A percentile compares a stretch with the other conserved stretches of the same genome.
phyloP scores from a whole-genome alignment of 2,329 filamentous ascomycete species.

The Botrytis squamosa region DNA sequence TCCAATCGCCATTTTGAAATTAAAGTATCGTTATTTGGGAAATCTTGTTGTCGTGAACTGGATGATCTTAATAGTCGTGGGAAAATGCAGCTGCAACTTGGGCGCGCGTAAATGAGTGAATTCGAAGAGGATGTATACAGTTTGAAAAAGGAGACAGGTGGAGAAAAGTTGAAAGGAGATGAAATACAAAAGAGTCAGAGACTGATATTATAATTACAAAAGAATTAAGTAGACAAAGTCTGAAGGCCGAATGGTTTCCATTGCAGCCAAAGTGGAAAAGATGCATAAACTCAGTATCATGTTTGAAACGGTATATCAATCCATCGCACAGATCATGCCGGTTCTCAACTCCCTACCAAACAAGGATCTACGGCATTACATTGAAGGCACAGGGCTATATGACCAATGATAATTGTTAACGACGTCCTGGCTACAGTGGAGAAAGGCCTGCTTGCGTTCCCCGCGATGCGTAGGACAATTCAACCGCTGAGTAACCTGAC shows the following conservation, averaged over 20 bases:
- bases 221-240: conserved; percentile 19
- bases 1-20: conserved; percentile 42
- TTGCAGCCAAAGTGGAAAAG: conserved; percentile 13
- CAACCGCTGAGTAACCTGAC: background rate
- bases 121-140: conserved; percentile 18
- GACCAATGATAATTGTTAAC: conserved; percentile 4
- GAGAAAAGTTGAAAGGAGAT: conserved; percentile 12
- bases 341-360: background rate
- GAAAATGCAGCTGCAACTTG: conserved; percentile 28
- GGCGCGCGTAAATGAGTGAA: conserved; percentile 29
- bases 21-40: background rate
- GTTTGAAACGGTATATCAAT: conserved; percentile 21
- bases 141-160: conserved; percentile 16
- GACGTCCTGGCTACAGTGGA: conserved; percentile 1
- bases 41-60: conserved; percentile 14
- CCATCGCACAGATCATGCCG: conserved; percentile 18
- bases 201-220: conserved; percentile 14
- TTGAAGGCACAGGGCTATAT: background rate
- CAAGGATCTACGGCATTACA: conserved; percentile 14
- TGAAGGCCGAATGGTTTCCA: conserved; percentile 13
- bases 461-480: conserved; percentile 1
- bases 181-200: conserved; percentile 1
- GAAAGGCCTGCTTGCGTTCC: conserved; percentile 5
- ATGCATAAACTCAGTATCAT: conserved; percentile 16
- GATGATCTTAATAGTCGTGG: conserved; percentile 14